Evolutionary conservation across 768 basidiomycete species (phyloP), one percentile per base, ranked within the genome.

Genomic region (Boletus eberwhitei): DNA sequence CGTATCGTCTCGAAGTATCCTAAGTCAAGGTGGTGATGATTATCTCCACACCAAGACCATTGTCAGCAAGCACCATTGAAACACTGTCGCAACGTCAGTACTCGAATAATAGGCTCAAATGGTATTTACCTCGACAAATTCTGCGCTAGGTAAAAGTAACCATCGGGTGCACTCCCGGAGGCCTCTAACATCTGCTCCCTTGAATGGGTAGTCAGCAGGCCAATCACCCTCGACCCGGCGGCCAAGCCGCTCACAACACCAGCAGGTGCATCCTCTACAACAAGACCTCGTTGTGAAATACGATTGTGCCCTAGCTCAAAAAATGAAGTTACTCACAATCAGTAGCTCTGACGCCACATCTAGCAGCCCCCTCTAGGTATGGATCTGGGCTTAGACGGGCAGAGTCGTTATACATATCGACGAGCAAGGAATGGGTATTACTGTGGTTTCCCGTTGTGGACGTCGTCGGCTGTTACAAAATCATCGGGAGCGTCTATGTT

Each of bases 181-280:
- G 81, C 80, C 8, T 77, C 84, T 58, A 85, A 75, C 58, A 98
- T 75, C 60, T 86, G 81, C 53, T 84, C 81, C 48, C 82, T 76
- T 24, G 78, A 77, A 69, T 96, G 93, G 6, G 87, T 85, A 1
- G 95, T 98, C 54, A 91, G 76, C 29, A 97, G 73, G 2, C 83
- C 96, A 45, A 98, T 75, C 0, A 91, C 93, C 66, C 80, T 88
- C 68, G 88, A 87, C 14, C 96, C 94, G 6, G 93, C 90, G 0
- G 86, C 81, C 42, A 81, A 75, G 12, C 93, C 93, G 55, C 92
- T 88, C 38, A 75, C 75, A 62, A 98, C 77, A 19, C 94, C 95
- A 16, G 83, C 83, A 1, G 93, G 93, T 3, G 95, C 91, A 72
- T 98, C 96, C 67, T 96, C 93, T 32, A 98, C 81, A 16, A 97